Percentiles rank a stretch among this genome's conserved stretches.
These are phyloP conservation scores for Entomortierella lignicola DNA, from an alignment of 192 early-diverging fungal species.

Conservation along the genomic window DNA sequence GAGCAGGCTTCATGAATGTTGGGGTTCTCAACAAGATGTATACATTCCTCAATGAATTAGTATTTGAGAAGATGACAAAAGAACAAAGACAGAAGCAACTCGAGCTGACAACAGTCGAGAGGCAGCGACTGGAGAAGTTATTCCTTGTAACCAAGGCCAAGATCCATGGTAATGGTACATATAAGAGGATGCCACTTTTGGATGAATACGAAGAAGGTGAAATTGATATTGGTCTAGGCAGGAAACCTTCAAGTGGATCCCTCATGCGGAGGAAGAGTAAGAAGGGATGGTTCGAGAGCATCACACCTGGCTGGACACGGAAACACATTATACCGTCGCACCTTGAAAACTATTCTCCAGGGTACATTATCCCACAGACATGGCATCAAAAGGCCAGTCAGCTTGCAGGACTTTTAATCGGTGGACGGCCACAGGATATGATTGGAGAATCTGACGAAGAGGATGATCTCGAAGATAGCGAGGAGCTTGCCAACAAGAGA, in stretches of 20 bases:
- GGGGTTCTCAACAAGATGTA: conserved; percentile 74
- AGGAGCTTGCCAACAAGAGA: conserved; percentile 15
- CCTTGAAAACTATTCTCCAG: conserved; percentile 29
- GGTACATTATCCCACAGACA: conserved; percentile 48
- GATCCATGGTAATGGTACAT: conserved; percentile 35
- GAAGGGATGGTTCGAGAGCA: conserved; percentile 51
- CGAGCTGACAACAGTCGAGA: conserved; percentile 39
- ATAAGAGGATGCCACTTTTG: conserved; percentile 21
- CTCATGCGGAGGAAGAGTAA: conserved; percentile 11
- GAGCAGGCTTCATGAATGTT: conserved; percentile 68
- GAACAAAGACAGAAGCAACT: conserved; percentile 37
- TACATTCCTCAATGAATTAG: conserved; percentile 63
- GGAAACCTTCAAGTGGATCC: conserved; percentile 4
- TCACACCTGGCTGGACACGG: conserved; percentile 33
- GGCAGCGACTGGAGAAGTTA: conserved; percentile 34
- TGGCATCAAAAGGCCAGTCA: conserved; percentile 50
- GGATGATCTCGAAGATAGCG: conserved; percentile 30
- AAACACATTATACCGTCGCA: conserved; percentile 5
- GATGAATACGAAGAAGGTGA: conserved; percentile 2
- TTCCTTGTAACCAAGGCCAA: conserved; percentile 50
- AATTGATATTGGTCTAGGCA: neutral
- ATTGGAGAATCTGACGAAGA: conserved; percentile 48
- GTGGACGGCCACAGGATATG: conserved; percentile 41
- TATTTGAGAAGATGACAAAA: conserved; percentile 49
- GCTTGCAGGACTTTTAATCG: conserved; percentile 38